phyloP scores from a whole-genome alignment of 176 grass and related monocot species.

The Areca catechu region DNA sequence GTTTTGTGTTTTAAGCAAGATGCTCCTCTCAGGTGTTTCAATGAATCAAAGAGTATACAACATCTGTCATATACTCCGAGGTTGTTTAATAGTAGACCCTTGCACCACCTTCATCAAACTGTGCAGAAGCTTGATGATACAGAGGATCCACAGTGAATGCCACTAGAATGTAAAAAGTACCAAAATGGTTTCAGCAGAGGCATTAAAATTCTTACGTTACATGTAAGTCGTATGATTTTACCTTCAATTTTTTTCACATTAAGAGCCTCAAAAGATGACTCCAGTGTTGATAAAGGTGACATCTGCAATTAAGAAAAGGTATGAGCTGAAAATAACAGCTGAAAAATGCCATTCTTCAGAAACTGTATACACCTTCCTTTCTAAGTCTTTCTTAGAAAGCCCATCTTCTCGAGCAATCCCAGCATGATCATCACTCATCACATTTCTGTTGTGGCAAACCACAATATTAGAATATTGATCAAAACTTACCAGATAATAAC shows the following conservation, averaged over 20 bases:
- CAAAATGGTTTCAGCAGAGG: slow-evolving; percentile 23
- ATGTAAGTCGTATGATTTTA: slow-evolving; percentile 7
- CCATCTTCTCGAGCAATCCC: slow-evolving; percentile 34
- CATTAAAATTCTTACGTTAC: not conserved
- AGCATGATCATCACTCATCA: slow-evolving; percentile 16
- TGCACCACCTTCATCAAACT: slow-evolving; percentile 99
- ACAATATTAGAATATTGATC: slow-evolving; percentile 1
- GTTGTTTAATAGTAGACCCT: slow-evolving; percentile 86
- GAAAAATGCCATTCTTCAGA: not conserved
- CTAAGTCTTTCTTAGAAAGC: slow-evolving; percentile 53
- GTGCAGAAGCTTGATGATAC: slow-evolving; percentile 93
- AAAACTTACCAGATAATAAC: no score
- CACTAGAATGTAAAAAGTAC: slow-evolving; percentile 37
- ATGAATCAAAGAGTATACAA: slow-evolving; percentile 83
- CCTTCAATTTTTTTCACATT: slow-evolving; percentile 98
- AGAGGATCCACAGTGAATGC: slow-evolving; percentile 87
- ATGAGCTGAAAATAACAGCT: slow-evolving; percentile 15
- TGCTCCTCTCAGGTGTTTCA: slow-evolving; percentile 68
- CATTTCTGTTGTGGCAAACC: slow-evolving; percentile 16
- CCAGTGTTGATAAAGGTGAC: slow-evolving; percentile 71
- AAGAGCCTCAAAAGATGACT: slow-evolving; percentile 85
- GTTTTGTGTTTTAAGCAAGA: slow-evolving; percentile 33
- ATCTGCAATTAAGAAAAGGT: slow-evolving; percentile 35
- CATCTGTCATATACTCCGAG: slow-evolving; percentile 85
- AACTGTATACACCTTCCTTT: slow-evolving; percentile 48